A percentile compares a stretch with the other conserved stretches of the same genome.
Conservation (phyloP, 2,329 filamentous ascomycete genomes). For the Albophoma yamanashiensis region DNA sequence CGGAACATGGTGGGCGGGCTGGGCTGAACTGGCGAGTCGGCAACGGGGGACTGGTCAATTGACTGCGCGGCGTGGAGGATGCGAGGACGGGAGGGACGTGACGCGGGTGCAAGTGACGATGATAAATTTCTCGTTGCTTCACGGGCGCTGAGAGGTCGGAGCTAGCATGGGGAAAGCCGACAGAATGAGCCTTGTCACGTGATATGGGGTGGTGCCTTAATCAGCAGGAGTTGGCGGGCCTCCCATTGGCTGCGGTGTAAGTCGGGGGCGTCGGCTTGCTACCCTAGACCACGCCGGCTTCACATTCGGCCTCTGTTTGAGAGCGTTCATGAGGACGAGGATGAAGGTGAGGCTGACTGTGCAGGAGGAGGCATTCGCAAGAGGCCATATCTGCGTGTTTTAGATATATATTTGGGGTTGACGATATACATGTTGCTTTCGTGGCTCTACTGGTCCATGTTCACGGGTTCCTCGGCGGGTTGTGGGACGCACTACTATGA, state of each 20-base stretch:
- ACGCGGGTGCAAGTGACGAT: conserved; percentile 12
- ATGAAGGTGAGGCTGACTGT: neutral
- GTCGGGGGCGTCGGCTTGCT: neutral
- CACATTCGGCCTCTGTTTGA: too few species aligned
- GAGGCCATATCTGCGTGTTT: neutral
- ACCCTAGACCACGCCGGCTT: neutral
- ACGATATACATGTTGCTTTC: neutral
- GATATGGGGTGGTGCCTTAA: conserved; percentile 1
- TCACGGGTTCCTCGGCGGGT: too few species aligned
- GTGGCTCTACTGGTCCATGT: too few species aligned
- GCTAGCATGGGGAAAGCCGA: conserved; percentile 9
- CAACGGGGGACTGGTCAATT: conserved; percentile 3
- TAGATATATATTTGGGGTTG: neutral
- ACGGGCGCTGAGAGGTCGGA: conserved; percentile 17
- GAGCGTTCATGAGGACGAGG: neutral
- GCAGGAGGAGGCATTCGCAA: neutral
- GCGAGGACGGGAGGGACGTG: conserved; percentile 1
- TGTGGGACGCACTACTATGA: too few species aligned
- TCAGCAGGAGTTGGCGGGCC: neutral
- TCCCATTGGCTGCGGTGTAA: conserved; percentile 3
- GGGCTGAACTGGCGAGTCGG: neutral
- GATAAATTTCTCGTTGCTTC: conserved; percentile 35
- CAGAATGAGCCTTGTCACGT: conserved; percentile 5
- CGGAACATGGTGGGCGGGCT: conserved; percentile 61
- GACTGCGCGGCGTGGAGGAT: neutral